Base-by-base conservation (phyloP, 1,284 basidiomycete species). In the Leccinum insolens region DNA sequence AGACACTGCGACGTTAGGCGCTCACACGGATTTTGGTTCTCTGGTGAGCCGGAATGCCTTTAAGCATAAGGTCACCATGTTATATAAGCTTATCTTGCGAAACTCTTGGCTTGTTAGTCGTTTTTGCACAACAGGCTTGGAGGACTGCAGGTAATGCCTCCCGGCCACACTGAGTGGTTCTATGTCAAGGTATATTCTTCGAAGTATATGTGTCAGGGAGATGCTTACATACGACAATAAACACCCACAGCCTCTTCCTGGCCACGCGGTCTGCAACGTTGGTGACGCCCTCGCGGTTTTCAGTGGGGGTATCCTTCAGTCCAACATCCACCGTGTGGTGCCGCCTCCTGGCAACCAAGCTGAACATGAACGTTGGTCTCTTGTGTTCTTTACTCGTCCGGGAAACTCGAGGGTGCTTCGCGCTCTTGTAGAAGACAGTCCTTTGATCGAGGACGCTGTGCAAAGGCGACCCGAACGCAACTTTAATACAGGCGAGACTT, bases 101-200 rank as follows among this genome's bases (percentile, higher is more conserved):
- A 49, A 28, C 8, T 28, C 22, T 57, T 17, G 7, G 14, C 7
- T 57, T 17, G 31, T 11, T 70, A 88, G 84, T 86, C 88, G 0
- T 86, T 90, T 77, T 78, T 91, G 62, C 88, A 90, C 76, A 92
- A 92, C 75, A 84, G 85, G 15, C 83, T 93, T 0, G 91, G 91
- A 3, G 91, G 91, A 0, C 79, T 93, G 7, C 91, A 93, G 72
- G 89, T 92, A 1, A 81, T 91, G 55, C 84, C 85, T 1, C 89
- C 89, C 0, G 87, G 87, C 3, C 80, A 84, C 11, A 82, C 86
- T n/a, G 77, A 83, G 25, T 93, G 91, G 91, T 86, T 87, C 71
- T 92, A 91, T 69, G 82, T 92, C 68, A 85, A 85, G 81, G 89
- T 88, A 64, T 11, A 58, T 58, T 14, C 1, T 22, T 17, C 17